Evolutionary conservation across 176 grass and related monocot genomes (phyloP).

Genomic region (Poa pratensis): DNA sequence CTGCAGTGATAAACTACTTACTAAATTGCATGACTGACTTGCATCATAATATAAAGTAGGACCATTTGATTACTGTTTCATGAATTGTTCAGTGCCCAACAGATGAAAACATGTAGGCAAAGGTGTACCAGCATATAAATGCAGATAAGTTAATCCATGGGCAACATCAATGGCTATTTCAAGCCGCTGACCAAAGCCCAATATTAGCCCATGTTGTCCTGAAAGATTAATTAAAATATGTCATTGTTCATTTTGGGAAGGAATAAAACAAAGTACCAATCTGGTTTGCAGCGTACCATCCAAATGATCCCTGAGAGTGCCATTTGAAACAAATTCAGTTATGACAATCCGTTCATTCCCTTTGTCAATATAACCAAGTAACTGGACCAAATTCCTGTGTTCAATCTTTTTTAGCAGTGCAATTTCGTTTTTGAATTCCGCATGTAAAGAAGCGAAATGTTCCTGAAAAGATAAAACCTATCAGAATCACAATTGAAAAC

Average conservation of each 20-base stretch:
- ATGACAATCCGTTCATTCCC: constrained; percentile 79
- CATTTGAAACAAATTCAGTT: constrained; percentile 87
- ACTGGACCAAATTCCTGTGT: constrained; percentile 84
- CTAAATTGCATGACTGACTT: constrained; percentile 10
- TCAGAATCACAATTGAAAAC: constrained; percentile 41
- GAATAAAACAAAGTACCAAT: constrained; percentile 41
- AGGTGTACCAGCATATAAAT: constrained; percentile 86
- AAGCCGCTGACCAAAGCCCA: constrained; percentile 83
- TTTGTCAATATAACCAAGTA: constrained; percentile 87
- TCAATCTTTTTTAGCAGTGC: constrained; percentile 89
- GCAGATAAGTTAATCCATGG: constrained; percentile 95
- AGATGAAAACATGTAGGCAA: constrained; percentile 35
- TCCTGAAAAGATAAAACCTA: constrained; percentile 61
- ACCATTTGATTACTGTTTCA: background rate
- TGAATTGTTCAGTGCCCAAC: constrained; percentile 4
- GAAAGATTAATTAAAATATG: constrained; percentile 50
- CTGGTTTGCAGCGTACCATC: constrained; percentile 77
- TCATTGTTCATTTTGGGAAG: constrained; percentile 1
- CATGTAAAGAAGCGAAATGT: constrained; percentile 67
- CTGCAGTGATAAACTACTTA: background rate
- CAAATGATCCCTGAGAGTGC: constrained; percentile 93
- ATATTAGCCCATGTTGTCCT: constrained; percentile 69
- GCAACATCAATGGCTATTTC: constrained; percentile 97
- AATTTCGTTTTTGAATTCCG: constrained; percentile 92
- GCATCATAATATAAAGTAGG: background rate